A percentile compares a stretch with the other conserved stretches of the same genome.
Conservation (phyloP, 306 rosid genomes). For the Neltuma alba region DNA sequence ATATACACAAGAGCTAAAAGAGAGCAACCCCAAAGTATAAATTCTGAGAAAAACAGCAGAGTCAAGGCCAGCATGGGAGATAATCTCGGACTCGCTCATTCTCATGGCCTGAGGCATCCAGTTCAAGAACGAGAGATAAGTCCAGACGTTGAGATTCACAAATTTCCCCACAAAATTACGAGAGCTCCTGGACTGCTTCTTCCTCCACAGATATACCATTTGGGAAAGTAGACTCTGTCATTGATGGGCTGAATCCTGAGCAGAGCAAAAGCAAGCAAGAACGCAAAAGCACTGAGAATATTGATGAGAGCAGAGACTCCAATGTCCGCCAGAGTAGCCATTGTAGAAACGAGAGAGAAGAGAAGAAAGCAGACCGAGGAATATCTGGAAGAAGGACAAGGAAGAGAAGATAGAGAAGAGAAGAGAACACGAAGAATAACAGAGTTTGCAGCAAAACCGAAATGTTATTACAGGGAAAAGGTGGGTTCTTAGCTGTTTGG, state of each 20-base stretch:
- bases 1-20: conserved; percentile 7
- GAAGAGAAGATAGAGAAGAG: conserved; percentile 19
- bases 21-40: conserved; percentile 77
- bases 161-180: conserved; percentile 76
- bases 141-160: conserved; percentile 77
- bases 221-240: conserved; percentile 92
- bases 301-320: conserved; percentile 91
- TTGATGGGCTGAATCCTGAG: conserved; percentile 89
- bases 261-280: conserved; percentile 84
- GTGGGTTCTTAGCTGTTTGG: conserved; percentile 37
- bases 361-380: neutral
- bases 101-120: conserved; percentile 97
- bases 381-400: neutral
- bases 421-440: conserved; percentile 37
- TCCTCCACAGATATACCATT: conserved; percentile 77
- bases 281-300: conserved; percentile 72
- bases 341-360: conserved; percentile 38
- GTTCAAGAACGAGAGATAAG: conserved; percentile 80
- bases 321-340: conserved; percentile 87
- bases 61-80: conserved; percentile 91
- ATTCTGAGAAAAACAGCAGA: conserved; percentile 96
- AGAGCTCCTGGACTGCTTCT: conserved; percentile 66
- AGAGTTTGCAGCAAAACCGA: conserved; percentile 28
- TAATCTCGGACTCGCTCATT: conserved; percentile 81
- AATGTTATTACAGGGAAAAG: conserved; percentile 22